A percentile compares a stretch with the other conserved stretches of the same genome.
These are phyloP conservation scores for Globisporangium emineosum DNA, from an alignment of 352 stramenopile genomes.

Conservation along the genomic window DNA sequence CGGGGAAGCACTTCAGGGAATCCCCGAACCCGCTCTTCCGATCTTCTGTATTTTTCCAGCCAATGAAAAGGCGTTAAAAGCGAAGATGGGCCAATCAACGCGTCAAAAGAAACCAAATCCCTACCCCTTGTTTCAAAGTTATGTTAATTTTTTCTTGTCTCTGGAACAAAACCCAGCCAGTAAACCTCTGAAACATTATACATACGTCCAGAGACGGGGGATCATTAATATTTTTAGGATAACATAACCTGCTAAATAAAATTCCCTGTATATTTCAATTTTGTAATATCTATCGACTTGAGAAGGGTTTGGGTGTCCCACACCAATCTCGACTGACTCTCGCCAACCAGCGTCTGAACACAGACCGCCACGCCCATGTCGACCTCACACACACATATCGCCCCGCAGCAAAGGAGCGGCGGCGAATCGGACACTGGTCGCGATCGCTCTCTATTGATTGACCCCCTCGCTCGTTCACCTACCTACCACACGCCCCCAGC, in stretches of 20 bases:
- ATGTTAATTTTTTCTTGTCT: not conserved
- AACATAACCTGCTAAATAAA: too few relatives aligned
- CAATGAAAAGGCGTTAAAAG: not conserved
- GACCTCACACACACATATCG: constrained; percentile 4
- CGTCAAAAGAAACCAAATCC: not conserved
- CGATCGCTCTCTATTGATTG: not conserved
- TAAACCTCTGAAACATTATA: not conserved
- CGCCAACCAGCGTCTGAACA: not conserved
- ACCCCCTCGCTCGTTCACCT: not conserved
- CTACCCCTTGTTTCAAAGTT: not conserved
- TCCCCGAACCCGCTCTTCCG: not conserved
- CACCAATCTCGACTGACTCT: constrained; percentile 8
- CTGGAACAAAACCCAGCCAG: not conserved
- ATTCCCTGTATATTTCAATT: not conserved
- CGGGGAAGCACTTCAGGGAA: too few relatives aligned
- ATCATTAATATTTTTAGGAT: not conserved
- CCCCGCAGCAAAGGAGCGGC: not conserved
- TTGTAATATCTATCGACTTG: not conserved
- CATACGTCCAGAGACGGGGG: not conserved
- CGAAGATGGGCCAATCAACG: not conserved
- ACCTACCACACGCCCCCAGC: not conserved
- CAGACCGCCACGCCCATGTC: not conserved
- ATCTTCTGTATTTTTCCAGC: not conserved
- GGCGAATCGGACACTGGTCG: not conserved
- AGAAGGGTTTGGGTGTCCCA: not conserved